A percentile compares a stretch with the other conserved stretches of the same genome.
phyloP scores from a whole-genome alignment of 1,139 yeast genomes.

The Lodderomyces pseudojiufengensis region DNA sequence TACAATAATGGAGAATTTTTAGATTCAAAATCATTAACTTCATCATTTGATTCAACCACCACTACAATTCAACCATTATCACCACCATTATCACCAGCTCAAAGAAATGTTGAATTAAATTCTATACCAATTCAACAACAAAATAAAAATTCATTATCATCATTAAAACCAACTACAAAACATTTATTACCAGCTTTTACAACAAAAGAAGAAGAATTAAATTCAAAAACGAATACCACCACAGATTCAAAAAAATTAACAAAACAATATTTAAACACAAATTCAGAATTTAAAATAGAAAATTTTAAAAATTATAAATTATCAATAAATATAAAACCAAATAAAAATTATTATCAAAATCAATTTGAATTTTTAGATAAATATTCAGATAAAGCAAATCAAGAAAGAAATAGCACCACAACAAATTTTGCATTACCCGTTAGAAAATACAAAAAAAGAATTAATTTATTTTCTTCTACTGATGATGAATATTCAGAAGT shows the following conservation, averaged over 20 bases:
- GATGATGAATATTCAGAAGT: constrained; percentile 18
- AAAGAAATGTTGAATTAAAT: constrained; percentile 19
- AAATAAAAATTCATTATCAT: constrained; percentile 24
- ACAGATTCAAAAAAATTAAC: constrained; percentile 23
- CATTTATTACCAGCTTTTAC: constrained; percentile 40
- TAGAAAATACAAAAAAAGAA: constrained; percentile 31
- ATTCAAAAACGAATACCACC: too few species aligned
- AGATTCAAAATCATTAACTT: constrained; percentile 1
- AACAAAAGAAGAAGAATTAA: too few species aligned
- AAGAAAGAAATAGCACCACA: constrained; percentile 15
- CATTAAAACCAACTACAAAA: constrained; percentile 15
- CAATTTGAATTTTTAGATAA: constrained; percentile 51
- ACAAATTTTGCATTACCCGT: constrained; percentile 17
- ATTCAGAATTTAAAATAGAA: constrained; percentile 45
- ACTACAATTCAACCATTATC: constrained; percentile 34
- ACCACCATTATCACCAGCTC: constrained; percentile 67
- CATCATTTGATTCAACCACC: constrained; percentile 1
- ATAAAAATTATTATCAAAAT: constrained; percentile 41
- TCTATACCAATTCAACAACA: constrained; percentile 2
- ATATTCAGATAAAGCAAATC: constrained; percentile 31
- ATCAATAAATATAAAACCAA: constrained; percentile 44
- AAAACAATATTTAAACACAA: constrained; percentile 9
- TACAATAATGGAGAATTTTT: neutral
- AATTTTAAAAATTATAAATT: constrained; percentile 44
- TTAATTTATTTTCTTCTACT: constrained; percentile 13